Evolutionary conservation across 108 stramenopile genomes (phyloP), one percentile per base, ranked within the genome.

Genomic region (Tribonema minus): DNA sequence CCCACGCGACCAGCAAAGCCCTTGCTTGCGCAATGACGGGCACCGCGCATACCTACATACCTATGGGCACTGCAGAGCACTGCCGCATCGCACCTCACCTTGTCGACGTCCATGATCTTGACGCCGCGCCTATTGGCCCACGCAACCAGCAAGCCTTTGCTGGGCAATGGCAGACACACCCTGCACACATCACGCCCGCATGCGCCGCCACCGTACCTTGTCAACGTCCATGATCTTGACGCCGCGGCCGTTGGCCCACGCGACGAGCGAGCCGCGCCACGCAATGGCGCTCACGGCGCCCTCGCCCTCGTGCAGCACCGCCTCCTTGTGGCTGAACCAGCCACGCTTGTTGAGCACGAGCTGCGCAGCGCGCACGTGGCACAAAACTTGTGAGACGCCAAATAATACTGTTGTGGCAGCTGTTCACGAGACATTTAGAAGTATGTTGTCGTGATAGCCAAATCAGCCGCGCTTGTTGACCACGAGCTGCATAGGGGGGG

Each of bases 171-270:
- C 46, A 54, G 46, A 54, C 46, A 54, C 15, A 15, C 20, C 9
- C 46, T 54, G 20, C 20, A 54, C 46, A 15, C 20, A 9, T 20
- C 20, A 54, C 20, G 20, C 9, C 46, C 15, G 46, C 46, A 54
- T 9, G 9, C 20, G 20, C 46, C 9, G 20, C 9, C 46, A 54
- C 15, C 20, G n/a, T 20, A 54, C 77, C 32, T 77, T 82, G 12
- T 82, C 83, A 20, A 84, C 76, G 37, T 84, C 83, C 83, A 84
- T 75, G 58, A 84, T 79, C 69, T 83, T 82, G 61, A 84, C 68
- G 7, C 82, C 82, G 1, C 75, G 39, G 31, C 76, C 76, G 25
- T 82, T 79, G 3, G 83, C 83, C 83, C 83, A 84, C 6, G 83
- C 83, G 36, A 84, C 37, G 27, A 84, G 70, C 3, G 68, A 38